A percentile compares a stretch with the other conserved stretches of the same genome.
phyloP scores from a whole-genome alignment of 352 stramenopile genomes.

The Pythium guiyangense region DNA sequence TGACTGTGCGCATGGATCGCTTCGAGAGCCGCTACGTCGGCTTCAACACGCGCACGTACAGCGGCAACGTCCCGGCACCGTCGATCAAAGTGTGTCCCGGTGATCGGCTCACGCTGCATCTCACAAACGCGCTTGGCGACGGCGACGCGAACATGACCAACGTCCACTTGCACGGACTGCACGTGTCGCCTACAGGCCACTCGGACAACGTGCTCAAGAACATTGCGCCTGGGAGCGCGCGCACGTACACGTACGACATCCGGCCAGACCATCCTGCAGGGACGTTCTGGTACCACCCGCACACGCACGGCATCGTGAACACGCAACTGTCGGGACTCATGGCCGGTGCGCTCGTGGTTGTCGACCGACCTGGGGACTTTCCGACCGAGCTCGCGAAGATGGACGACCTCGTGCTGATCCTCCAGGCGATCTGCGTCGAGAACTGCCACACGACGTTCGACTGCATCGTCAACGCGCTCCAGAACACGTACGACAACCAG shows the following conservation, averaged over 20 bases:
- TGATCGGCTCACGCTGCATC: constrained; percentile 49
- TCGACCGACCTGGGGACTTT: constrained; percentile 51
- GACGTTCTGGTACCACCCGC: constrained; percentile 82
- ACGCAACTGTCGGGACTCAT: constrained; percentile 73
- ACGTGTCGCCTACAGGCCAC: constrained; percentile 45
- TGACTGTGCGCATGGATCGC: constrained; percentile 47
- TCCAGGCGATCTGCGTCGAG: constrained; percentile 67
- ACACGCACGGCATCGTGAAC: constrained; percentile 71
- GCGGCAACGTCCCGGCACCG: constrained; percentile 52
- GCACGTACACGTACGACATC: constrained; percentile 65
- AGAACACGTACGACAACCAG: constrained; percentile 36
- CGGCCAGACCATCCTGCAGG: constrained; percentile 57
- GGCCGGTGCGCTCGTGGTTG: constrained; percentile 60
- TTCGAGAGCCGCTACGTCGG: constrained; percentile 71
- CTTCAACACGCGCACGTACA: constrained; percentile 75
- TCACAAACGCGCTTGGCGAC: constrained; percentile 46
- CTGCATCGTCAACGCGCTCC: constrained; percentile 47
- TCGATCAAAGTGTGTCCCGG: constrained; percentile 74
- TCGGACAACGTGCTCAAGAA: constrained; percentile 61
- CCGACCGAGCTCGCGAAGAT: constrained; percentile 44
- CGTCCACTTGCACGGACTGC: constrained; percentile 68
- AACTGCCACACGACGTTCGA: constrained; percentile 65
- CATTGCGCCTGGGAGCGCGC: constrained; percentile 38
- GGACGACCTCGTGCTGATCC: constrained; percentile 59
- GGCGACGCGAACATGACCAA: constrained; percentile 63